Evolutionary conservation across 768 basidiomycete species (phyloP), one percentile per base, ranked within the genome.

Genomic region (Mrakia blollopis): DNA sequence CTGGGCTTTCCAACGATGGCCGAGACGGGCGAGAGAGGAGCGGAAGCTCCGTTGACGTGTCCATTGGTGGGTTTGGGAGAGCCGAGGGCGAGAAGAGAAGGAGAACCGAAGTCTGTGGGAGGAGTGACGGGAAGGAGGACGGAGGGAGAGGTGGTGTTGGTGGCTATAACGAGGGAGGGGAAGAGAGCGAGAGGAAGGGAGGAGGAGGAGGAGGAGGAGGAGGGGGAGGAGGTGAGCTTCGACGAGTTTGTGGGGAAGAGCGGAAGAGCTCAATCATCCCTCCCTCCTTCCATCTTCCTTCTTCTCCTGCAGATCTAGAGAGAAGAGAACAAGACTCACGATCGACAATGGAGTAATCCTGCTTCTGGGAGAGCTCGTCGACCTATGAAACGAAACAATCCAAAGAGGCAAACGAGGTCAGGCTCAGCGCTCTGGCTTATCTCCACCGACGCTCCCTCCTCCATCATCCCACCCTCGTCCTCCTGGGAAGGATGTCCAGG

Each of bases 1-100:
- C 54, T 18, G 0, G 80, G 79, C 30, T 75, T 78, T 16, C 79
- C 80, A 13, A 70, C 28, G 21, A 76, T 76, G 28, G 74, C 73
- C 1, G 77, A 44, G 63, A 77, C 74, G 32, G 77, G 78, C 79
- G 76, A 7, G 75, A 79, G 5, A 68, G 74, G 39, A 65, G 30
- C 14, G 30, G 25, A 3, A 69, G 73, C 16, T 72, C 67, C 18
- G 16, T 74, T 47, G 44, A 25, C 32, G 8, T n/a, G 30, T 69
- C 67, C 18, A 11, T 74, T 47, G 44, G 14, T 28, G 21, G 41
- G 30, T 68, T 57, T 54, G 35, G 74, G 68, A 35, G 62, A 62
- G 9, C 61, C 68, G 69, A 75, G 74, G 32, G 47, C 47, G 50
- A 70, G 78, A 32, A 69, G 47, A 9, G 70, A 65, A 16, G 74